Evolutionary conservation across 2,329 filamentous ascomycete species (phyloP), one percentile per base, ranked within the genome.

Genomic region (Diplodia mutila): DNA sequence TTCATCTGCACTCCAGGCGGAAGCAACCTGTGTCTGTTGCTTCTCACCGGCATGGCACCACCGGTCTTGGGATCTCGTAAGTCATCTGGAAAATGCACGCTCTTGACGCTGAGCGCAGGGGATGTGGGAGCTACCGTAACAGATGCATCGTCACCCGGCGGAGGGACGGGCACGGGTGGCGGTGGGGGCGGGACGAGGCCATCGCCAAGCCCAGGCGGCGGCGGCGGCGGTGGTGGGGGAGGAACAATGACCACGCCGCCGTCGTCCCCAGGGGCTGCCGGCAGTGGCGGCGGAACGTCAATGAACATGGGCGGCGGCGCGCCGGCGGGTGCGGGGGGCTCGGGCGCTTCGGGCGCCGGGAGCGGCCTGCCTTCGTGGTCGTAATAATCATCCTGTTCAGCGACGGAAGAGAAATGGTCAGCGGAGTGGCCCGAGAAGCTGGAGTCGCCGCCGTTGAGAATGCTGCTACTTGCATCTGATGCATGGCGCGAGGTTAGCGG

Each of bases 381-480:
- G 5, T 27, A 37, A 12, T 42, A 14, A 1, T 57, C 64, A 27
- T 66, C 37, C 64, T 66, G 64, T n/a, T 64, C 29, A 48, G 53
- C 14, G 64, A 42, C 11, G 14, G n/a, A n/a, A 46, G 51, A 23
- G 51, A 27, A 21, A 65, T 52, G 37, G 39, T 46, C 18, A 54
- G 57, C 37, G 39, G 37, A n/a, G 39, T 32, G 23, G 39, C n/a
- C 57, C 16, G 34, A 27, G 52, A 27, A 46, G 27, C 23, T 48
- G 16, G 23, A 42, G 39, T 39, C 9, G 23, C 12, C 51, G 29
- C 42, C 37, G 23, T 57, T 39, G 14, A 51, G 27, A 37, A 57
- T 57, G 52, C 64, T 57, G 64, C 64, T 66, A 66, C 64, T 66
- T 66, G 64, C 64, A 66, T 66, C 64, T 66, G 25, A 12, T 46